A percentile compares a stretch with the other conserved stretches of the same genome.
Evolutionary conservation across 2,329 filamentous ascomycete genomes (phyloP).

Genomic region (Ophiosphaerella korrae): DNA sequence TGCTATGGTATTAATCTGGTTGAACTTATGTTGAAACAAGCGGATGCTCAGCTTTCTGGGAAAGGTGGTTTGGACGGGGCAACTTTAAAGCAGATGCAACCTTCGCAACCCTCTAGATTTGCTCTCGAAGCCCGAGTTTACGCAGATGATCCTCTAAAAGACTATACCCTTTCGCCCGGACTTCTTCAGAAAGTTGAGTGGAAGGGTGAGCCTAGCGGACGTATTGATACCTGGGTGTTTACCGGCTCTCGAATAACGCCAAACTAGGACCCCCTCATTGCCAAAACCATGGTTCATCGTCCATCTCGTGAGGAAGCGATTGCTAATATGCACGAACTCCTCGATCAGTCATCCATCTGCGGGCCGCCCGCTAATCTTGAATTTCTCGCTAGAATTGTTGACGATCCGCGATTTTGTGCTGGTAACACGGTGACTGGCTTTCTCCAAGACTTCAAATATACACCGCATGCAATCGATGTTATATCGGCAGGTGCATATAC

Average conservation of each 20-base stretch:
- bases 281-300: constrained; percentile 63
- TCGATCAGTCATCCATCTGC: constrained; percentile 55
- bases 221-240: constrained; percentile 69
- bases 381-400: constrained; percentile 59
- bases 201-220: constrained; percentile 53
- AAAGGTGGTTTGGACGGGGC: constrained; percentile 52
- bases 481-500: constrained; percentile 63
- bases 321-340: constrained; percentile 50
- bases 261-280: constrained; percentile 63
- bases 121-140: constrained; percentile 63
- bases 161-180: constrained; percentile 65
- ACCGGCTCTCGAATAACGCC: constrained; percentile 62
- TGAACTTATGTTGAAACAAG: constrained; percentile 61
- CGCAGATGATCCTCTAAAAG: constrained; percentile 63
- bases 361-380: constrained; percentile 64
- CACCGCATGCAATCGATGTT: constrained; percentile 60
- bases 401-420: constrained; percentile 50
- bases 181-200: constrained; percentile 63
- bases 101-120: constrained; percentile 50
- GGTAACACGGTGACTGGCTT: constrained; percentile 65
- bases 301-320: constrained; percentile 51
- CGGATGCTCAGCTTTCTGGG: constrained; percentile 55
- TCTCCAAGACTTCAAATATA: constrained; percentile 57
- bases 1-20: constrained; percentile 60
- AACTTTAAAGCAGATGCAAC: constrained; percentile 51